Evolutionary conservation across 129 eudicot genomes (phyloP), one percentile per base, ranked within the genome.

Genomic region (Calendula officinalis): DNA sequence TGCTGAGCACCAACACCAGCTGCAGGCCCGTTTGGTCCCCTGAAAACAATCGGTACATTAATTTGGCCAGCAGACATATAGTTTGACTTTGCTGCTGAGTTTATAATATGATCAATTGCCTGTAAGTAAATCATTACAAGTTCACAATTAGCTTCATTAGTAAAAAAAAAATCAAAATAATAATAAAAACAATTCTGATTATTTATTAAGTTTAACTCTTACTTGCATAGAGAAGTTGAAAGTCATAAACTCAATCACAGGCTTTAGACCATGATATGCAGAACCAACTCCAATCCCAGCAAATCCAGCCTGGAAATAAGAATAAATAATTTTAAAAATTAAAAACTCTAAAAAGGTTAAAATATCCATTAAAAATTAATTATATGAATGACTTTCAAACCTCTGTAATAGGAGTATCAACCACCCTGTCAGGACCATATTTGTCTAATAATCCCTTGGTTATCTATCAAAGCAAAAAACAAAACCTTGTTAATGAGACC

Each of bases 1-100:
- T 94, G 99, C 67, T 94, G 99, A 66, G 99, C 99, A 44, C 99
- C 99, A 73, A 88, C 99, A 68, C 99, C 99, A 66, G 99, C 97
- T 55, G 99, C 99, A 42, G 99, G 95, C 60, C 99, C 99, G 82
- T 94, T 94, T 52, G 99, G 99, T 46, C 99, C 99, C 80, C 99
- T 88, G 60, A 94, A 94, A 36, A 94, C 99, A 69, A 94, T 86
- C 12, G 99, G 99, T 56, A 94, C 99, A 15, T 84, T 74, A 52
- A 94, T 77, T 67, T 83, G 97, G 17, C 99, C 99, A 42, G 99
- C 96, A 60, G 99, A 94, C 99, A 94, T 94, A 75, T 94, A 94
- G 80, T 89, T 94, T 62, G 99, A 94, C 72, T 94, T 94, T 54
- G 97, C 99, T 73, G 97, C 99, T 46, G 99, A 94, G 70, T 94